Evolutionary conservation across 169 alveolate genomes (phyloP).

Genomic region (Toxoplasma gondii): DNA sequence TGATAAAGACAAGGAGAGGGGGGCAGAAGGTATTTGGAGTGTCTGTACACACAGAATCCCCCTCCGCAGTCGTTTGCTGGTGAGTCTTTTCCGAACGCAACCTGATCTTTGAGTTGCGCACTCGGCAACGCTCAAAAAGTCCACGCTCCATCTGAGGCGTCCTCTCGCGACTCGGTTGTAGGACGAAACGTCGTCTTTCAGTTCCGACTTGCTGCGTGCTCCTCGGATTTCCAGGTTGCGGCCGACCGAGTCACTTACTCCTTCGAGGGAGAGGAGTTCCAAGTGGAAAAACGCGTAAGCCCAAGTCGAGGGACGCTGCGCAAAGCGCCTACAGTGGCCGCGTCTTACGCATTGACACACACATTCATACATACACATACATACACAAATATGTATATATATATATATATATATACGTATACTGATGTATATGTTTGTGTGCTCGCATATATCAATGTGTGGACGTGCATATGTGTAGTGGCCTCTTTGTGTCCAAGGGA

Average conservation of each 20-base stretch:
- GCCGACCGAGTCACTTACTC: constrained; percentile 1
- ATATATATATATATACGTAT: neutral
- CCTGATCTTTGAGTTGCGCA: too few species aligned
- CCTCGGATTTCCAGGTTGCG: neutral
- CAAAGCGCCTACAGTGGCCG: neutral
- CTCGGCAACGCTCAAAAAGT: too few species aligned
- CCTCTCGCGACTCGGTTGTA: too few species aligned
- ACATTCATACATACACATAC: neutral
- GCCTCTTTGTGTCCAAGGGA: too few species aligned
- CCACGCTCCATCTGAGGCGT: too few species aligned
- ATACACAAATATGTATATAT: neutral
- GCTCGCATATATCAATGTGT: neutral
- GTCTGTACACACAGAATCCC: too few species aligned
- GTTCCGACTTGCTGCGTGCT: too few species aligned
- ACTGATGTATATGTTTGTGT: neutral
- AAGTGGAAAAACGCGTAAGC: constrained; percentile 35
- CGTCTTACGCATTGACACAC: neutral
- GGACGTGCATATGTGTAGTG: too few species aligned
- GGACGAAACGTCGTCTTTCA: too few species aligned
- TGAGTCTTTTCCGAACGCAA: too few species aligned
- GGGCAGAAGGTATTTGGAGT: neutral
- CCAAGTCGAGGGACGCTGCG: neutral
- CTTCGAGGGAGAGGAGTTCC: constrained; percentile 10
- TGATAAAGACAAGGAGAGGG: too few species aligned
- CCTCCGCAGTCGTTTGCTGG: too few species aligned